Percentiles rank a stretch among this genome's conserved stretches.
Evolutionary conservation across 2,329 filamentous ascomycete species (phyloP).

Genomic region (Pseudomassariella vexata): DNA sequence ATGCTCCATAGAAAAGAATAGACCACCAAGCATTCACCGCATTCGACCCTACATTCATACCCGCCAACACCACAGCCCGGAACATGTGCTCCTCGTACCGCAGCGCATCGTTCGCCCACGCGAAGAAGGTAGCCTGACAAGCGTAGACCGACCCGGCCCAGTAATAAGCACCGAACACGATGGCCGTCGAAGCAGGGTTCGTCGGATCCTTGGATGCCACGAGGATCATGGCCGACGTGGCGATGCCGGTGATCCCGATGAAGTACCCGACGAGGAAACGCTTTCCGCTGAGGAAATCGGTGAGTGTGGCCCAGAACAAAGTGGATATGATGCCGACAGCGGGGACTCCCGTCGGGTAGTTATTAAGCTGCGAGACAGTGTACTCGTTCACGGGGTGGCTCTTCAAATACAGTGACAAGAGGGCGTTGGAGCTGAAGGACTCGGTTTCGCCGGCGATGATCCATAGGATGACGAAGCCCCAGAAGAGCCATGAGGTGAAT

Average conservation of each 20-base stretch:
- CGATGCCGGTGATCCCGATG: slow-evolving; percentile 59
- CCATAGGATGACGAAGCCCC: slow-evolving; percentile 62
- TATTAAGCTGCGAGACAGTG: slow-evolving; percentile 44
- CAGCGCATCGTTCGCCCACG: slow-evolving; percentile 69
- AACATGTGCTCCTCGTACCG: slow-evolving; percentile 57
- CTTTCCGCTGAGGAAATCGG: slow-evolving; percentile 58
- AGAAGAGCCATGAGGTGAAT: slow-evolving; percentile 57
- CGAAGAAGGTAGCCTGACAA: slow-evolving; percentile 69
- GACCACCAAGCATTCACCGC: slow-evolving; percentile 70
- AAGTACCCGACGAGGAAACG: slow-evolving; percentile 63
- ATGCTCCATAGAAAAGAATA: slow-evolving; percentile 64
- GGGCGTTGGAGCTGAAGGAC: slow-evolving; percentile 60
- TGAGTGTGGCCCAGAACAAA: slow-evolving; percentile 63
- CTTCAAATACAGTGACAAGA: slow-evolving; percentile 47
- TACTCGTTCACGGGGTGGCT: slow-evolving; percentile 37
- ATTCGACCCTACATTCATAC: slow-evolving; percentile 66
- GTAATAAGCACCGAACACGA: slow-evolving; percentile 62
- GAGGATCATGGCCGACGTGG: slow-evolving; percentile 57
- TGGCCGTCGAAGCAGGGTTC: slow-evolving; percentile 35
- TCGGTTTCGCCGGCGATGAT: slow-evolving; percentile 67
- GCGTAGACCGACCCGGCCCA: slow-evolving; percentile 66
- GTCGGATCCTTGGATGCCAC: slow-evolving; percentile 37
- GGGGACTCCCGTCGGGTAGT: slow-evolving; percentile 51
- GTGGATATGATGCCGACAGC: slow-evolving; percentile 55
- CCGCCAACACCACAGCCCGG: slow-evolving; percentile 61